phyloP scores from a whole-genome alignment of 768 basidiomycete genomes.

The Thelephora aurantiotincta region DNA sequence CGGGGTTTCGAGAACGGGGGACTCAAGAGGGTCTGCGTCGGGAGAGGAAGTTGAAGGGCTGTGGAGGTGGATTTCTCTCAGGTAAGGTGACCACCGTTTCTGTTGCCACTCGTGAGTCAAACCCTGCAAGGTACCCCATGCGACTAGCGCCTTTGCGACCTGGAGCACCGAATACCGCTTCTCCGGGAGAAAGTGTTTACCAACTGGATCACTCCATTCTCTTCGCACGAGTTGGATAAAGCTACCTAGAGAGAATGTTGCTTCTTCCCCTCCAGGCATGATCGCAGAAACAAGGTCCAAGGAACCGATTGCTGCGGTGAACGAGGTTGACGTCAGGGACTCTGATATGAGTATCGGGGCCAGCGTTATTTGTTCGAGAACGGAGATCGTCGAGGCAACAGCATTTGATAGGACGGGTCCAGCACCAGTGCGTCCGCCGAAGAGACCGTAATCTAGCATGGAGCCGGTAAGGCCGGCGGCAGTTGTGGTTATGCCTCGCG shows the following conservation, averaged over 20 bases:
- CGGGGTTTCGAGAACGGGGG: not conserved
- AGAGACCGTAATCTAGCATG: slow-evolving; percentile 51
- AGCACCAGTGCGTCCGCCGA: slow-evolving; percentile 45
- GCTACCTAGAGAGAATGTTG: slow-evolving; percentile 67
- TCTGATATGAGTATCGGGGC: slow-evolving; percentile 65
- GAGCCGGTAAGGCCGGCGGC: slow-evolving; percentile 44
- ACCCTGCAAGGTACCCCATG: slow-evolving; percentile 71
- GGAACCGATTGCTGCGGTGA: slow-evolving; percentile 61
- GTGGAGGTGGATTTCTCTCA: slow-evolving; percentile 54
- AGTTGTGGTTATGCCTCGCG: slow-evolving; percentile 43
- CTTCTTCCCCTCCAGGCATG: slow-evolving; percentile 64
- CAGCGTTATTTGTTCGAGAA: slow-evolving; percentile 60
- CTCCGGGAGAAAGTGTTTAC: slow-evolving; percentile 38
- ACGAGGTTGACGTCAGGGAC: slow-evolving; percentile 61
- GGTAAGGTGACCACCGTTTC: slow-evolving; percentile 45
- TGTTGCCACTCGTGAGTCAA: slow-evolving; percentile 77
- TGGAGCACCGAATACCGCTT: slow-evolving; percentile 50
- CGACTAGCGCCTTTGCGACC: slow-evolving; percentile 56
- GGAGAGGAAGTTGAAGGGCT: slow-evolving; percentile 11
- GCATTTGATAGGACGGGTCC: slow-evolving; percentile 43
- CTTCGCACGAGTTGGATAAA: slow-evolving; percentile 70
- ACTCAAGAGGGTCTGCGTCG: not conserved
- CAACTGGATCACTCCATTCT: slow-evolving; percentile 51
- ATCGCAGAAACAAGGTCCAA: slow-evolving; percentile 60
- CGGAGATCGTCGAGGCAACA: slow-evolving; percentile 43